A percentile compares a stretch with the other conserved stretches of the same genome.
Conservation (phyloP, 768 basidiomycete species). For the Pleurotus tuoliensis region DNA sequence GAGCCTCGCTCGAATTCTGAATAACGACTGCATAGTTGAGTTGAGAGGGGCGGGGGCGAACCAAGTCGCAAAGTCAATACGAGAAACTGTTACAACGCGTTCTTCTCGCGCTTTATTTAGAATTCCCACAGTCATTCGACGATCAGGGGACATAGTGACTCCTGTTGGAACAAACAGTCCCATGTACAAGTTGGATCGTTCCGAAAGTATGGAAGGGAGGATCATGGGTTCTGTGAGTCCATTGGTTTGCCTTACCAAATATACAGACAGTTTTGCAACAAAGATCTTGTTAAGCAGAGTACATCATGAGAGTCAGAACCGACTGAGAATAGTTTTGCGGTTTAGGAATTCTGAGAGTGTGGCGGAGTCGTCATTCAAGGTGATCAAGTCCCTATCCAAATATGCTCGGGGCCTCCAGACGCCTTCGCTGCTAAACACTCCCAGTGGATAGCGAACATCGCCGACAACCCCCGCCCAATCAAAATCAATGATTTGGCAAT, state of each 20-base stretch:
- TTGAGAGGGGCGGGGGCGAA: neutral
- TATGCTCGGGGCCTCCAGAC: neutral
- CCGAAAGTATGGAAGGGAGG: no score
- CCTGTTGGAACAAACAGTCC: no score
- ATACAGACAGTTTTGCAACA: no score
- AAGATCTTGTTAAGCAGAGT: no score
- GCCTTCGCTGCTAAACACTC: neutral
- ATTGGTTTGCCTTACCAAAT: no score
- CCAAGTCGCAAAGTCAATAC: neutral
- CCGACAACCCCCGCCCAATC: conserved; percentile 3
- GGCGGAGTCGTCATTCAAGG: neutral
- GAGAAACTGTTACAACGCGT: no score
- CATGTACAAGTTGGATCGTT: no score
- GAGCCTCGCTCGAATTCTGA: neutral
- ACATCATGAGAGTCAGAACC: neutral
- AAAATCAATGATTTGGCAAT: conserved; percentile 1
- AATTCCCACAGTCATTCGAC: no score
- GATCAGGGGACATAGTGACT: no score
- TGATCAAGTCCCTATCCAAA: neutral
- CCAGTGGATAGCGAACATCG: neutral
- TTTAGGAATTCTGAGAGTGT: neutral
- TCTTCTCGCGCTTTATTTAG: no score
- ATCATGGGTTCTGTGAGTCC: no score
- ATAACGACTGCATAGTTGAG: neutral
- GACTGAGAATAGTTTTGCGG: neutral